Base-by-base conservation (phyloP, 257 asterid species). In the Capsicum pubescens region DNA sequence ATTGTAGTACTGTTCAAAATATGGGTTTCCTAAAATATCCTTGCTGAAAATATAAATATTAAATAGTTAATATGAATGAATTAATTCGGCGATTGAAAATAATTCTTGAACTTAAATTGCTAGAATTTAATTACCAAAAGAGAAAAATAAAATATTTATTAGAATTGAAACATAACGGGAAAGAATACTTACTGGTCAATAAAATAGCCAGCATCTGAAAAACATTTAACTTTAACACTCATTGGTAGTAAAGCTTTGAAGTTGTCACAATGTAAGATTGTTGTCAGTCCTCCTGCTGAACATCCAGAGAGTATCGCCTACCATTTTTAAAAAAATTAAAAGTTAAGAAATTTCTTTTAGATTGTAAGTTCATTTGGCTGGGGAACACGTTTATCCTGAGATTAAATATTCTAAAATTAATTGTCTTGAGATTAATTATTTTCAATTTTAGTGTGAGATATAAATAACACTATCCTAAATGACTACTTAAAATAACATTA, bases 241-340 rank as follows among this genome's bases (percentile, higher is more conserved):
- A 8, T 16, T 60, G 55, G 19, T 56, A 76, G 15, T 13, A 58
- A 64, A 42, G 67, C 19, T 87, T 10, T 44, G 21, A 74, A 57
- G 66, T 87, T 87, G n/a, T 92, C 96, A 58, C 96, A 92, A 57
- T 91, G 96, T 84, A 92, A 76, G 35, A 91, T 92, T 9, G 91
- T 82, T 54, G 93, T 88, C 64, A 92, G 84, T 36, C 93, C 94
- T 50, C 94, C 94, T 0, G 94, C 96, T 16, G 96, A 91, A 78
- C 94, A 92, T 71, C 96, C 94, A 2, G 93, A 84, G 7, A 90
- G 92, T 84, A 92, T 90, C 35, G 91, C 94, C 94, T 91, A 87
- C 90, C 89, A 90, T 3, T 91, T 92, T 5, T 71, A 91, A 35
- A 64, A 11, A 39, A 39, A 64, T 26, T n/a, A 3, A 2, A 5